These are phyloP conservation scores for Cyclospora cayetanensis DNA, from an alignment of 169 alveolate species.

Conservation along the genomic window DNA sequence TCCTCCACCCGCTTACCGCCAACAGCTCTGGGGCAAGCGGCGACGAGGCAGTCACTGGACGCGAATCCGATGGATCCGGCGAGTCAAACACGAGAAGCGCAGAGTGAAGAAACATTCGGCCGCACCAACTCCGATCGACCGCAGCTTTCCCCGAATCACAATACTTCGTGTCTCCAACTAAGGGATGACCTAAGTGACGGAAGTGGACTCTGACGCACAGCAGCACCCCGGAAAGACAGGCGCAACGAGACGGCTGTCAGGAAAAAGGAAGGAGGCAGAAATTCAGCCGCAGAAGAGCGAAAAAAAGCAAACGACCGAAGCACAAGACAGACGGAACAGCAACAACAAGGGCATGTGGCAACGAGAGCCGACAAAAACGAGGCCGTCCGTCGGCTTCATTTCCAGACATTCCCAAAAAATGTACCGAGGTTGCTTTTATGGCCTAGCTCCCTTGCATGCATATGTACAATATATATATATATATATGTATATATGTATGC, in stretches of 20 bases:
- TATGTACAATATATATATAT: too few relatives aligned
- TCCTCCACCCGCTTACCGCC: constrained; percentile 48
- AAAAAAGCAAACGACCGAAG: not conserved
- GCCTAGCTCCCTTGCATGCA: too few relatives aligned
- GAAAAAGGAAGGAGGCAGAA: not conserved
- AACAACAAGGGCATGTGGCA: not conserved
- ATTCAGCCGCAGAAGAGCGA: not conserved
- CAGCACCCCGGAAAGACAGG: not conserved
- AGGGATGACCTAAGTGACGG: constrained; percentile 82
- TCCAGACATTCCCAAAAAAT: not conserved
- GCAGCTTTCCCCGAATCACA: constrained; percentile 73
- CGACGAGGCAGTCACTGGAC: constrained; percentile 73
- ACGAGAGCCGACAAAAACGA: not conserved
- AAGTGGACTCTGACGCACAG: constrained; percentile 75
- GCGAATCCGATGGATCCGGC: constrained; percentile 77
- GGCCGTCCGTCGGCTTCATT: not conserved
- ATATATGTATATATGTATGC: not conserved
- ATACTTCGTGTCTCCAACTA: constrained; percentile 79
- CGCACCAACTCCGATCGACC: constrained; percentile 79
- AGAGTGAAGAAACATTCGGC: constrained; percentile 80
- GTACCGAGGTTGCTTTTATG: not conserved
- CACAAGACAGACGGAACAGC: not conserved
- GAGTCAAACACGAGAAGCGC: constrained; percentile 76
- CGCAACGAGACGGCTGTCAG: too few relatives aligned
- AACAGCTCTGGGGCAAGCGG: constrained; percentile 79